phyloP scores from a whole-genome alignment of 306 rosid species.

The Trifolium subterraneum region DNA sequence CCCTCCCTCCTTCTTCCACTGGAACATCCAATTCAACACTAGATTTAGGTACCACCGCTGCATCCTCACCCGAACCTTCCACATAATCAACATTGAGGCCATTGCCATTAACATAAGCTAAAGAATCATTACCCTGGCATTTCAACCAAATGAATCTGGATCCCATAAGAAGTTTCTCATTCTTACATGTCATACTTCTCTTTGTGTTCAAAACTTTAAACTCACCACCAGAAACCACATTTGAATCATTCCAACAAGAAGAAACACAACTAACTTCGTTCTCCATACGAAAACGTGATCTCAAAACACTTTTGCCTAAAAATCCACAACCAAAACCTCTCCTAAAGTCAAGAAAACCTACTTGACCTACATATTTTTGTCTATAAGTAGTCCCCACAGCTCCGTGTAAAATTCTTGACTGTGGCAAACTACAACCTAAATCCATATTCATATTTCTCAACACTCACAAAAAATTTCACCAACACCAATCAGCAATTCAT shows the following conservation, averaged over 20 bases:
- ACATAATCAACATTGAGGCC: constrained; percentile 62
- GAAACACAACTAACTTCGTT: constrained; percentile 42
- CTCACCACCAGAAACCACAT: constrained; percentile 48
- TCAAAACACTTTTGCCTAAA: constrained; percentile 52
- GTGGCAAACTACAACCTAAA: constrained; percentile 58
- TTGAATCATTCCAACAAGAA: constrained; percentile 44
- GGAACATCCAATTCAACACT: constrained; percentile 51
- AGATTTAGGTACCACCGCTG: constrained; percentile 44
- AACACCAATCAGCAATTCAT: constrained; percentile 40
- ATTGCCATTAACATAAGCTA: constrained; percentile 76
- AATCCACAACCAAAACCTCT: constrained; percentile 48
- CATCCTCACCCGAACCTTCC: constrained; percentile 60
- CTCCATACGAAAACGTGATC: constrained; percentile 45
- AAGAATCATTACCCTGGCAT: constrained; percentile 91
- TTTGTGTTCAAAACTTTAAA: constrained; percentile 48
- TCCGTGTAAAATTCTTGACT: constrained; percentile 61
- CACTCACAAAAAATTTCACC: constrained; percentile 39
- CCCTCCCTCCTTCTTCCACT: constrained; percentile 48
- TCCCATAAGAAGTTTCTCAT: constrained; percentile 41
- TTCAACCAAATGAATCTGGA: constrained; percentile 57
- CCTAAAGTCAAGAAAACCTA: constrained; percentile 51
- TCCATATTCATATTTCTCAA: constrained; percentile 58
- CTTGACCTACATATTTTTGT: constrained; percentile 30
- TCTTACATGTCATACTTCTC: constrained; percentile 45
- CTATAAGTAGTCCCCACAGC: constrained; percentile 53